Percentiles rank a stretch among this genome's conserved stretches.
These are phyloP conservation scores for Epithele typhae DNA, from an alignment of 768 basidiomycete species.

Conservation along the genomic window DNA sequence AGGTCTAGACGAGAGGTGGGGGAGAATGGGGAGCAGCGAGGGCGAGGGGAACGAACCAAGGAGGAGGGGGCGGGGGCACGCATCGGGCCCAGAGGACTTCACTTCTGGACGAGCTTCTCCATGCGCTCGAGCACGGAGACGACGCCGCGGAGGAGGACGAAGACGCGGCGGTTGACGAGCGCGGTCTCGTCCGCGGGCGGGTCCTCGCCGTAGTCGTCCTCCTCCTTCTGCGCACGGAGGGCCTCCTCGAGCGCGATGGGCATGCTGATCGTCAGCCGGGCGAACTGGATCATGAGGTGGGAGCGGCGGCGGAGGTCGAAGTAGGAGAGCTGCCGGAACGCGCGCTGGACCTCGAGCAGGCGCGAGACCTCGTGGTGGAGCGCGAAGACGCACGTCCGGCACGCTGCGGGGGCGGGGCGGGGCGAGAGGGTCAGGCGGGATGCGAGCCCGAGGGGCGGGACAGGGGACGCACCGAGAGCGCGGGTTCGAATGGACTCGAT, in stretches of 20 bases:
- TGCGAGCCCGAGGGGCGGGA: too few relatives aligned
- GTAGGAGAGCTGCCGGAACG: slow-evolving; percentile 71
- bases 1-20: not conserved
- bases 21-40: not conserved
- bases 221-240: slow-evolving; percentile 36
- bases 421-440: not conserved
- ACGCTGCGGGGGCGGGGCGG: slow-evolving; percentile 40
- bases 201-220: slow-evolving; percentile 19
- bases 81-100: too few relatives aligned
- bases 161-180: slow-evolving; percentile 56
- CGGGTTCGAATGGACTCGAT: slow-evolving; percentile 70
- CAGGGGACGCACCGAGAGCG: slow-evolving; percentile 54
- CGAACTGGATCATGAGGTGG: slow-evolving; percentile 71
- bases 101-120: slow-evolving; percentile 45
- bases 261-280: slow-evolving; percentile 69
- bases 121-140: slow-evolving; percentile 62
- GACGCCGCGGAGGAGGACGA: slow-evolving; percentile 54
- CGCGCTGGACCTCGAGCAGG: slow-evolving; percentile 77
- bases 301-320: slow-evolving; percentile 74
- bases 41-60: too few relatives aligned
- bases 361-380: slow-evolving; percentile 70
- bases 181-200: slow-evolving; percentile 17
- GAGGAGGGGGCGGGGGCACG: too few relatives aligned
- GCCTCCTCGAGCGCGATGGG: slow-evolving; percentile 73
- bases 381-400: slow-evolving; percentile 70